Percentiles rank a stretch among this genome's conserved stretches.
Conservation (phyloP, 495 filamentous ascomycete genomes). For the Articulospora tetracladia region DNA sequence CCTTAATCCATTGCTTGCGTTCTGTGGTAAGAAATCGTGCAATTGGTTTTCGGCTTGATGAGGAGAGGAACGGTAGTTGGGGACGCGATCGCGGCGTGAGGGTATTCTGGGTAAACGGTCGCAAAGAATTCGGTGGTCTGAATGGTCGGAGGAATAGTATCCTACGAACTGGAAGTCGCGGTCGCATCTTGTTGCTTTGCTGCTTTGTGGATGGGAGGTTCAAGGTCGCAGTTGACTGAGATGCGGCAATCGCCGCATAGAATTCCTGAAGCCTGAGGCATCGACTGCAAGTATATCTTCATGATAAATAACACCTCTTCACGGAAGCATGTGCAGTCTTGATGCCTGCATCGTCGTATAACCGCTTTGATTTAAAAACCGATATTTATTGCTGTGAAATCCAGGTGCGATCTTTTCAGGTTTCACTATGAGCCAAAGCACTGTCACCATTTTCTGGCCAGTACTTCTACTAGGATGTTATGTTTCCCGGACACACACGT, state of each 20-base stretch:
- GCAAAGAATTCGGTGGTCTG: constrained; percentile 19
- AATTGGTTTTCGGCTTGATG: constrained; percentile 46
- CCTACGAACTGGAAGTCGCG: constrained; percentile 19
- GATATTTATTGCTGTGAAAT: no score
- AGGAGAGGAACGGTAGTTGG: constrained; percentile 72
- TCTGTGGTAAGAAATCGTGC: constrained; percentile 75
- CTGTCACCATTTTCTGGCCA: no score
- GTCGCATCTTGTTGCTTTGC: constrained; percentile 19
- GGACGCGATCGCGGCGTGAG: constrained; percentile 45
- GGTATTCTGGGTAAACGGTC: constrained; percentile 21
- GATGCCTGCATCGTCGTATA: no score
- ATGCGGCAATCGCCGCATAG: not conserved
- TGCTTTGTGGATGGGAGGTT: not conserved
- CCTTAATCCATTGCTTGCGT: constrained; percentile 60
- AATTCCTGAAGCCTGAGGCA: no score
- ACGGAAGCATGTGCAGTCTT: no score
- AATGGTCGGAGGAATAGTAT: constrained; percentile 20
- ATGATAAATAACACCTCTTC: not conserved
- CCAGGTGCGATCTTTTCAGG: no score
- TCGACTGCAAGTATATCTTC: no score
- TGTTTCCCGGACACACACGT: no score
- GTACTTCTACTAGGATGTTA: no score
- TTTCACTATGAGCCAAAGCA: no score
- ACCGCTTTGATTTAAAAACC: no score
- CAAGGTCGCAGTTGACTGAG: no score